Conservation (phyloP, 257 asterid genomes). For the Capsicum rhomboideum region DNA sequence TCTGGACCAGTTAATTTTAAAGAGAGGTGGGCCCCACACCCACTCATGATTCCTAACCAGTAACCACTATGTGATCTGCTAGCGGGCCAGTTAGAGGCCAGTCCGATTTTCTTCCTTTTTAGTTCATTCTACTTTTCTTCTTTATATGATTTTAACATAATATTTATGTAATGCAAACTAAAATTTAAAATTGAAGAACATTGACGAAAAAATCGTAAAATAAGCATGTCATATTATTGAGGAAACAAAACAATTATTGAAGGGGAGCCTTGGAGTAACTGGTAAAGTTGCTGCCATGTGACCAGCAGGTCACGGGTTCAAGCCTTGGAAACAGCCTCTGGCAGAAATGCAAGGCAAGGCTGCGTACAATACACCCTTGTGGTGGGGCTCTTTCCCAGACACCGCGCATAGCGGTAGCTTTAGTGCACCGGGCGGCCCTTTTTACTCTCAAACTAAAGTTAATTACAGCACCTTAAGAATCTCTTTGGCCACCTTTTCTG, state of each 20-base stretch:
- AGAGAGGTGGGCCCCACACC: neutral
- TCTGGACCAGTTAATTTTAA: neutral
- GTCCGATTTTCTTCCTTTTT: neutral
- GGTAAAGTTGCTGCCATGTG: too few relatives aligned
- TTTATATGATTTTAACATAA: neutral
- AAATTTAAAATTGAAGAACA: neutral
- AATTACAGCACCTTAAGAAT: slow-evolving; percentile 39
- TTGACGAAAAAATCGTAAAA: neutral
- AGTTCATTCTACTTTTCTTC: neutral
- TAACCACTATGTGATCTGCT: neutral
- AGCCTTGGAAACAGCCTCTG: too few relatives aligned
- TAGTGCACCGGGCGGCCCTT: too few relatives aligned
- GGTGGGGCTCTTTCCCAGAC: too few relatives aligned
- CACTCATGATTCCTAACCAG: neutral
- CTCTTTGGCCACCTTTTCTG: slow-evolving; percentile 50
- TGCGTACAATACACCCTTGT: too few relatives aligned
- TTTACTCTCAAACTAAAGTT: neutral
- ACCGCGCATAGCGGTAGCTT: too few relatives aligned
- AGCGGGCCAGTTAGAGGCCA: neutral
- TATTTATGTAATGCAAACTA: neutral
- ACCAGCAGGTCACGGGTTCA: too few relatives aligned
- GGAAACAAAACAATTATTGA: neutral
- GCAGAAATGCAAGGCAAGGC: too few relatives aligned
- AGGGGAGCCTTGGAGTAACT: too few relatives aligned
- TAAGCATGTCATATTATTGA: neutral